Conservation (phyloP, 2,329 filamentous ascomycete species). For the Aaosphaeria arxii region DNA sequence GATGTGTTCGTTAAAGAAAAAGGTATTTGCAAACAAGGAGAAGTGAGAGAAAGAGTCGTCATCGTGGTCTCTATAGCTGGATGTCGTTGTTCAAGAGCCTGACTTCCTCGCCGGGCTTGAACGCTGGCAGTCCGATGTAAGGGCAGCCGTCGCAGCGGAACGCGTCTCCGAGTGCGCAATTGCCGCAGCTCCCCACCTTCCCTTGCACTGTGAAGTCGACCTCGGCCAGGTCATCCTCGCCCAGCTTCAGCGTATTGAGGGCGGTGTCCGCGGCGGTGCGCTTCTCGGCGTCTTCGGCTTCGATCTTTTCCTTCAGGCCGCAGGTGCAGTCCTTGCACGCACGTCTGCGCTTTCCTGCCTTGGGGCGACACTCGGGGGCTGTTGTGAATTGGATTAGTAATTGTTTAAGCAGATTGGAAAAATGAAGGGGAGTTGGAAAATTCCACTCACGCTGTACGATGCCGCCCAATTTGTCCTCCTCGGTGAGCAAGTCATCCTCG, state of each 20-base stretch:
- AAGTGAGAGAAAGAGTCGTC: too few species aligned
- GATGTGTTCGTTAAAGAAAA: too few species aligned
- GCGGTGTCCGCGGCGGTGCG: slow-evolving; percentile 62
- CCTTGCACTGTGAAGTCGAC: slow-evolving; percentile 97
- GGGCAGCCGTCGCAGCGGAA: slow-evolving; percentile 65
- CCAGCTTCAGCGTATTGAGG: slow-evolving; percentile 68
- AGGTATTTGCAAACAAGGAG: too few species aligned
- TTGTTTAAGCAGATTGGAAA: slow-evolving; percentile 1
- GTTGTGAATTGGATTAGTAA: slow-evolving; percentile 8
- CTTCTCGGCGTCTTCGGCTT: slow-evolving; percentile 75
- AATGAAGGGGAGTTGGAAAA: not conserved
- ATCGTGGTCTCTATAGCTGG: slow-evolving; percentile 59
- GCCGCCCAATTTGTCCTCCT: slow-evolving; percentile 76
- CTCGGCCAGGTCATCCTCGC: slow-evolving; percentile 76
- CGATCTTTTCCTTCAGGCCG: slow-evolving; percentile 79
- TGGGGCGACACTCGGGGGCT: slow-evolving; percentile 85
- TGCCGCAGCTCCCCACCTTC: slow-evolving; percentile 92
- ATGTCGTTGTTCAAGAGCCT: slow-evolving; percentile 80
- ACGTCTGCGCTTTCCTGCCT: slow-evolving; percentile 81
- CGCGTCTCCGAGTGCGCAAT: slow-evolving; percentile 89
- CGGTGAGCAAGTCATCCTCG: slow-evolving; percentile 81
- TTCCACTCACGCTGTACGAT: slow-evolving; percentile 72
- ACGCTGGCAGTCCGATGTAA: slow-evolving; percentile 88
- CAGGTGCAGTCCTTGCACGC: slow-evolving; percentile 99
- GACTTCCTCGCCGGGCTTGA: slow-evolving; percentile 96